phyloP scores from a whole-genome alignment of 2,329 filamentous ascomycete species.

The Coleophoma eucalyptorum region DNA sequence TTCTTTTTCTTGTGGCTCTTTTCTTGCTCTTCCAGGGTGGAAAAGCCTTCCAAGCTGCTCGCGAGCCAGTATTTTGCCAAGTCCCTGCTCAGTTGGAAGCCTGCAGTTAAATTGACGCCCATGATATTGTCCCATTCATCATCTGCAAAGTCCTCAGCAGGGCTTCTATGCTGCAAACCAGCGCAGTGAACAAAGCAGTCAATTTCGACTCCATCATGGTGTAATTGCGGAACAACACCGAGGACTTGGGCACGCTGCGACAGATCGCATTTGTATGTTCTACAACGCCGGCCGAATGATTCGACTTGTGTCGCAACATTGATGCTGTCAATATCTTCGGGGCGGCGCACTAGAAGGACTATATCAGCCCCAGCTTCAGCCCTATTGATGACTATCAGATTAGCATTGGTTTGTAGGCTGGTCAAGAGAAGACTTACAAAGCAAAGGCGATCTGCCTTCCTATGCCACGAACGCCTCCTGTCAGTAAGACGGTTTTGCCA shows the following conservation, averaged over 20 bases:
- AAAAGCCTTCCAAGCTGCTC: background rate
- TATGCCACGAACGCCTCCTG: slow-evolving; percentile 74
- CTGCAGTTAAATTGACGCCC: slow-evolving; percentile 28
- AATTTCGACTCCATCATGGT: slow-evolving; percentile 36
- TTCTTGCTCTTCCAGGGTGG: background rate
- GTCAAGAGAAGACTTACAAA: slow-evolving; percentile 3
- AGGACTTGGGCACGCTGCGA: slow-evolving; percentile 3
- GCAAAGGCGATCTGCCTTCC: slow-evolving; percentile 42
- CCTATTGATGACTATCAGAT: slow-evolving; percentile 1
- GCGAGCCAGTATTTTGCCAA: slow-evolving; percentile 11
- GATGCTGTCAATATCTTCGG: slow-evolving; percentile 8
- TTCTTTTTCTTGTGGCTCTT: slow-evolving; percentile 6
- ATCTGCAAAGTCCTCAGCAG: slow-evolving; percentile 33
- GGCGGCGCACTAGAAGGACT: slow-evolving; percentile 10
- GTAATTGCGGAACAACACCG: slow-evolving; percentile 26
- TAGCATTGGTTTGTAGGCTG: slow-evolving; percentile 5
- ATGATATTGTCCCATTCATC: slow-evolving; percentile 36
- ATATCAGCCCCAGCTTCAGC: slow-evolving; percentile 33
- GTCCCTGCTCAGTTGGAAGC: slow-evolving; percentile 10
- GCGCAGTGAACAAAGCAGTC: slow-evolving; percentile 43
- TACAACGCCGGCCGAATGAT: slow-evolving; percentile 3
- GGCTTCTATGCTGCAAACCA: slow-evolving; percentile 31
- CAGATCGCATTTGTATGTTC: slow-evolving; percentile 9
- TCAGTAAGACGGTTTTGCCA: slow-evolving; percentile 79
- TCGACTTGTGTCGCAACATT: slow-evolving; percentile 7